Conservation (phyloP, 345 rosid genomes). For the Erucastrum elatum region DNA sequence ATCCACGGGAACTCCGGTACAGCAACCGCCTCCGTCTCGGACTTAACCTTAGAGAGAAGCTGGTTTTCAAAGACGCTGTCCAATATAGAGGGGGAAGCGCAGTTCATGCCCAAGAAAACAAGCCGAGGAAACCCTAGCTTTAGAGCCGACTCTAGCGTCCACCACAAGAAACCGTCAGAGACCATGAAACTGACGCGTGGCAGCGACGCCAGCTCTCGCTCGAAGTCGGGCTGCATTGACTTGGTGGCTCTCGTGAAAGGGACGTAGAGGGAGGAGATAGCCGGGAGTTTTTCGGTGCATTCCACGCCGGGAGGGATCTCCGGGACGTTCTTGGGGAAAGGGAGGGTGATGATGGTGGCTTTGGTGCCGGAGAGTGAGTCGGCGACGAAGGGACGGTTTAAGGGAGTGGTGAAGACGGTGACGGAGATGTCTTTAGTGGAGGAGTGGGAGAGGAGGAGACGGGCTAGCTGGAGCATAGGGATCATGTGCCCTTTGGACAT, state of each 20-base stretch:
- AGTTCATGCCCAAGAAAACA: conserved; percentile 9
- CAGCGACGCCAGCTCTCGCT: not conserved
- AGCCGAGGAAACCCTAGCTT: conserved; percentile 17
- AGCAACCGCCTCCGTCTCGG: not conserved
- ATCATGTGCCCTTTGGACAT: conserved; percentile 16
- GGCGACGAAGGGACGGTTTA: not conserved
- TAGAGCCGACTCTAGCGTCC: not conserved
- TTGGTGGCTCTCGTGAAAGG: conserved; percentile 11
- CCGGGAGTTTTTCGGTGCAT: not conserved
- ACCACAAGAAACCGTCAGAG: conserved; percentile 14
- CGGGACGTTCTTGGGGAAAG: not conserved
- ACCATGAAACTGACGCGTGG: conserved; percentile 7
- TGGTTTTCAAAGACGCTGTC: not conserved
- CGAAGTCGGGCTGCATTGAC: conserved; percentile 13
- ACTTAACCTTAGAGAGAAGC: not conserved
- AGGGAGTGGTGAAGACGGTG: conserved; percentile 6
- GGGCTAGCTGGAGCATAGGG: conserved; percentile 5
- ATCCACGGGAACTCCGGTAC: conserved; percentile 9
- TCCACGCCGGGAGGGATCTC: not conserved
- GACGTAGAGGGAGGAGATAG: not conserved
- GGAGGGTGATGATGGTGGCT: not conserved
- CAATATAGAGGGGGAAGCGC: not conserved
- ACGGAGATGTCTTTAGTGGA: not conserved
- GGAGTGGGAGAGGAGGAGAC: conserved; percentile 10
- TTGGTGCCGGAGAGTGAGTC: conserved; percentile 5